Evolutionary conservation across 2,329 filamentous ascomycete species (phyloP).

Genomic region (Lasiodiplodia theobromae): DNA sequence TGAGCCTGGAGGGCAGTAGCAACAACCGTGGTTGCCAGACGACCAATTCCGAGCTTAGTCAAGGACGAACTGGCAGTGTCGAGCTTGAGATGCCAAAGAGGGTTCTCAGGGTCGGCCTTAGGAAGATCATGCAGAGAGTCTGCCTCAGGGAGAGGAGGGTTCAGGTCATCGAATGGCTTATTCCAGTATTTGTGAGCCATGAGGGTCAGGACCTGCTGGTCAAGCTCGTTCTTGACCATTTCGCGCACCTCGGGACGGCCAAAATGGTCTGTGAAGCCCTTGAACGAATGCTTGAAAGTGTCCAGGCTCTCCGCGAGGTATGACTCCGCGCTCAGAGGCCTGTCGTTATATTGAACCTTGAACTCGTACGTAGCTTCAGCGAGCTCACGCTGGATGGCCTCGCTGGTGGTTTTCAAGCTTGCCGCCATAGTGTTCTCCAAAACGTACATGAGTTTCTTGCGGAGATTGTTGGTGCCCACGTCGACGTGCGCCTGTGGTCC

Average conservation of each 20-base stretch:
- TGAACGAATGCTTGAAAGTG: slow-evolving; percentile 97
- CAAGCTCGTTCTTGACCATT: slow-evolving; percentile 87
- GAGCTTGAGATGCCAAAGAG: slow-evolving; percentile 93
- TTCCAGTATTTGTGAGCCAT: slow-evolving; percentile 98
- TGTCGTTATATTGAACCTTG: slow-evolving; percentile 99
- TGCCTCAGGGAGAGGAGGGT: slow-evolving; percentile 68
- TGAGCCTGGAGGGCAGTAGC: slow-evolving; percentile 85
- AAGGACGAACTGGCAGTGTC: slow-evolving; percentile 89
- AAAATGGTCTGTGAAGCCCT: slow-evolving; percentile 88
- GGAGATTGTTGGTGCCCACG: slow-evolving; percentile 84
- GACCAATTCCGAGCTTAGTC: slow-evolving; percentile 92
- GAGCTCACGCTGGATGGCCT: slow-evolving; percentile 92
- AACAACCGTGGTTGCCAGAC: slow-evolving; percentile 90
- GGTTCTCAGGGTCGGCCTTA: slow-evolving; percentile 81
- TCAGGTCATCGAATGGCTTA: slow-evolving; percentile 86
- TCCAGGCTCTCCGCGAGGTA: slow-evolving; percentile 96
- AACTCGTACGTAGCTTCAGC: slow-evolving; percentile 98
- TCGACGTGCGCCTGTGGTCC: slow-evolving; percentile 74
- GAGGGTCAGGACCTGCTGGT: slow-evolving; percentile 92
- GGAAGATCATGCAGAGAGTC: slow-evolving; percentile 80
- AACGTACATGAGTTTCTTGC: slow-evolving; percentile 96
- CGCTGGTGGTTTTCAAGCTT: slow-evolving; percentile 85
- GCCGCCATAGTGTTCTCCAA: slow-evolving; percentile 97
- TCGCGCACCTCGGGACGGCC: slow-evolving; percentile 88
- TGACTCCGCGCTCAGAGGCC: slow-evolving; percentile 91